A percentile compares a stretch with the other conserved stretches of the same genome.
phyloP scores from a whole-genome alignment of 1,284 basidiomycete genomes.

The Puccinia novopanici region DNA sequence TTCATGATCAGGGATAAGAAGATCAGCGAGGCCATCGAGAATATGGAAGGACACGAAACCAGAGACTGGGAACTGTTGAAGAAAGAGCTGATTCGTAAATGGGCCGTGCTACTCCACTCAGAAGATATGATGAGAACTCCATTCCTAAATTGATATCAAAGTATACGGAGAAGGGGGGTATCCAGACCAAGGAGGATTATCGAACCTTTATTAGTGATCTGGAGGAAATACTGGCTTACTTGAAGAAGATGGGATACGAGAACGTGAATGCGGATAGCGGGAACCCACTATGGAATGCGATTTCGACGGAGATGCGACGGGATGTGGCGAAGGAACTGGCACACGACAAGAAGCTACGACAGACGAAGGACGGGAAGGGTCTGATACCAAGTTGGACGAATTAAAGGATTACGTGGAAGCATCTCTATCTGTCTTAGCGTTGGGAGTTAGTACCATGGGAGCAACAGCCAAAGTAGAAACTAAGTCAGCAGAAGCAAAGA shows the following conservation, averaged over 20 bases:
- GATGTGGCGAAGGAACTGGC: conserved; percentile 3
- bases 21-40: not conserved
- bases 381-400: not conserved
- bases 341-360: not conserved
- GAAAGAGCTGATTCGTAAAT: not conserved
- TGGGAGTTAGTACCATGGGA: not conserved
- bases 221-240: not conserved
- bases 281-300: not conserved
- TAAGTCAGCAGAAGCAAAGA: not conserved
- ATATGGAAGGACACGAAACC: conserved; percentile 22
- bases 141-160: too few species aligned
- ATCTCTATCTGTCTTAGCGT: too few species aligned
- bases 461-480: too few species aligned
- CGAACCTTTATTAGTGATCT: not conserved
- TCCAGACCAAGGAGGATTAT: too few species aligned
- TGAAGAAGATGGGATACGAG: not conserved
- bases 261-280: not conserved
- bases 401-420: conserved; percentile 3
- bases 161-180: too few species aligned
- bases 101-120: too few species aligned
- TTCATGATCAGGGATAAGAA: too few species aligned
- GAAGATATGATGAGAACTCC: too few species aligned
- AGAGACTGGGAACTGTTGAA: conserved; percentile 15
- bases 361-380: not conserved
- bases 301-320: not conserved